A percentile compares a stretch with the other conserved stretches of the same genome.
Evolutionary conservation across 2,329 filamentous ascomycete species (phyloP).

Genomic region (Claviceps spartinae): DNA sequence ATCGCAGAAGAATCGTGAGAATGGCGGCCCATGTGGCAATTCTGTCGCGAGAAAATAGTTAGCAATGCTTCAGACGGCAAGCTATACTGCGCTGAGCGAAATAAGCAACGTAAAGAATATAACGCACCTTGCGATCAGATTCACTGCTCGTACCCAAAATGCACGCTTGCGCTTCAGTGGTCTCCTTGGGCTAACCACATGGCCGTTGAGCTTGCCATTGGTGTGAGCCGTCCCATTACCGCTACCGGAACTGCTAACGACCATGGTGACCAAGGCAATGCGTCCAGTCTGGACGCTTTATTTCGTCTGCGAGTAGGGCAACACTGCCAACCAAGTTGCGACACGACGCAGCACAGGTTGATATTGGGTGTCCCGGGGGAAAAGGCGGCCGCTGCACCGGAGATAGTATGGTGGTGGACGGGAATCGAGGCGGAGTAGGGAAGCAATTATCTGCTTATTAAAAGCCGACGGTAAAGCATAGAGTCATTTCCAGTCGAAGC

Average conservation of each 20-base stretch:
- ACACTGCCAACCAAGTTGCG: not conserved
- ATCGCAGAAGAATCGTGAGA: slow-evolving; percentile 67
- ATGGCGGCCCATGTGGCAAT: slow-evolving; percentile 78
- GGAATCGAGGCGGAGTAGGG: not conserved
- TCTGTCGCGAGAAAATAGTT: slow-evolving; percentile 27
- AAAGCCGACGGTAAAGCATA: not conserved
- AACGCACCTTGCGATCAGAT: slow-evolving; percentile 39
- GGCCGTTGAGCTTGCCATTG: slow-evolving; percentile 20
- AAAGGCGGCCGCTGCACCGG: not conserved
- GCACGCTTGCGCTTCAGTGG: slow-evolving; percentile 13
- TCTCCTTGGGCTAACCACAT: slow-evolving; percentile 12
- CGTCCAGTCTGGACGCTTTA: not conserved
- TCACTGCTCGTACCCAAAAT: slow-evolving; percentile 28
- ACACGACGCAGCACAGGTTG: not conserved
- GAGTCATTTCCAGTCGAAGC: not conserved
- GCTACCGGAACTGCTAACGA: slow-evolving; percentile 23
- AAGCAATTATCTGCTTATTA: not conserved
- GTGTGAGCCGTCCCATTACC: slow-evolving; percentile 27
- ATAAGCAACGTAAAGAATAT: not conserved
- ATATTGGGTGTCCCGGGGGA: not conserved
- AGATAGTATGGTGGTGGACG: not conserved
- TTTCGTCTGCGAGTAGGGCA: not conserved
- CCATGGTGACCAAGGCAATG: slow-evolving; percentile 2
- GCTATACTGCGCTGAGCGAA: not conserved
- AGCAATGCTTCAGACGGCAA: not conserved